Evolutionary conservation across 306 rosid genomes (phyloP), one percentile per base, ranked within the genome.

Genomic region (Hippophae gyantsensis): DNA sequence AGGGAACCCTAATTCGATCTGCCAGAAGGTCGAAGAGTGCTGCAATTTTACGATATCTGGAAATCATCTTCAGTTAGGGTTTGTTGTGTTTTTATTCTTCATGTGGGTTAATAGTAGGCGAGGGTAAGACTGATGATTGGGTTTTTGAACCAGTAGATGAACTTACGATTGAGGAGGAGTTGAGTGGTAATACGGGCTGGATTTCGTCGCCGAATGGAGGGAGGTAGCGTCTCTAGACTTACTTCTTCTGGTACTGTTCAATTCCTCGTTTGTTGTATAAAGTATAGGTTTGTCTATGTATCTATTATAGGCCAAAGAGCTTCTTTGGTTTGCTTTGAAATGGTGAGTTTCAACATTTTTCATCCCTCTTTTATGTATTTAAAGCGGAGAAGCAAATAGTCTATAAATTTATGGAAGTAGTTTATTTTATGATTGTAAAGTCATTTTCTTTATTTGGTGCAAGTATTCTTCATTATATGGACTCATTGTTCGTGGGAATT

Each of bases 211-310:
- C 99, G 97, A 78, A 93, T 93, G 99, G 99, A 93, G 97, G 99
- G 99, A 93, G 97, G 99, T 93, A 93, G 99, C 99, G 90, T 89
- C 95, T 89, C 79, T 93, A 93, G 81, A 80, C 97, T 93, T 80
- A 80, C 84, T 84, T 93, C 73, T 86, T 84, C 86, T 93, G 99
- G 97, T 93, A 93, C 90, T 88, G 82, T 88, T 82, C 99, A 81
- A 76, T 84, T 82, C 95, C 88, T 56, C 77, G 83, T 81, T 62
- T 52, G 56, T 47, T 79, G 14, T 38, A 56, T 52, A 59, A 67
- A 67, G 61, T 63, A 70, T 75, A 32, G 80, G 71, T 26, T 68
- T 61, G 18, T 62, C 13, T 78, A 44, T 67, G 25, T n/a, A 58
- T 18, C 5, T 32, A 32, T 32, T 61, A 76, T 81, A 61, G 84